Evolutionary conservation across 768 basidiomycete species (phyloP).

Genomic region (Calocera cornea): DNA sequence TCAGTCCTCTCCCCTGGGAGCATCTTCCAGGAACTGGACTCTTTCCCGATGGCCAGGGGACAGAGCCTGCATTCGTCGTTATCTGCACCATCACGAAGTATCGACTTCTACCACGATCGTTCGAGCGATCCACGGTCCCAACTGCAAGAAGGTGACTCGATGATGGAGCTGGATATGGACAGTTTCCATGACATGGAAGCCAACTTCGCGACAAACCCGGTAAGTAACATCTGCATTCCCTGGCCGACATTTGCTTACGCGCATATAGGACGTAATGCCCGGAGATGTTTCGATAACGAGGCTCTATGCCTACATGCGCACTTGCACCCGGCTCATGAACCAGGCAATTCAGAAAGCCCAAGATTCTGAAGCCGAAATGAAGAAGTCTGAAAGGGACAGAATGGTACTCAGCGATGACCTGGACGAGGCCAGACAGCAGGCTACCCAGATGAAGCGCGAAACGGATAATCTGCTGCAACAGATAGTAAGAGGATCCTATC

Average conservation of each 20-base stretch:
- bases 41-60: not conserved
- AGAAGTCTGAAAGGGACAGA: not conserved
- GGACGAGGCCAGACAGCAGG: not conserved
- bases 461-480: slow-evolving; percentile 6
- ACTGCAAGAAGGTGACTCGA: not conserved
- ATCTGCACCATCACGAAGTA: not conserved
- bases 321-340: not conserved
- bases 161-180: not conserved
- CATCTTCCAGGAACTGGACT: not conserved
- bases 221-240: not conserved
- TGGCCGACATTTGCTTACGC: not conserved
- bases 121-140: not conserved
- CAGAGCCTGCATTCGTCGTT: not conserved
- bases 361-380: not conserved
- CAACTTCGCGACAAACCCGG: not conserved
- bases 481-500: not conserved
- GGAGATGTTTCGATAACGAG: not conserved
- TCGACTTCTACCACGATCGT: not conserved
- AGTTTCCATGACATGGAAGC: slow-evolving; percentile 4
- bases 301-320: not conserved
- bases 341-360: not conserved
- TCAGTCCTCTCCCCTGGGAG: not conserved
- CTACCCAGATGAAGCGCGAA: slow-evolving; percentile 4
- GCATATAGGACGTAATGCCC: not conserved
- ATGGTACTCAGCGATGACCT: slow-evolving; percentile 1